A percentile compares a stretch with the other conserved stretches of the same genome.
Evolutionary conservation across 129 eudicot genomes (phyloP).

Genomic region (Erigeron canadensis): DNA sequence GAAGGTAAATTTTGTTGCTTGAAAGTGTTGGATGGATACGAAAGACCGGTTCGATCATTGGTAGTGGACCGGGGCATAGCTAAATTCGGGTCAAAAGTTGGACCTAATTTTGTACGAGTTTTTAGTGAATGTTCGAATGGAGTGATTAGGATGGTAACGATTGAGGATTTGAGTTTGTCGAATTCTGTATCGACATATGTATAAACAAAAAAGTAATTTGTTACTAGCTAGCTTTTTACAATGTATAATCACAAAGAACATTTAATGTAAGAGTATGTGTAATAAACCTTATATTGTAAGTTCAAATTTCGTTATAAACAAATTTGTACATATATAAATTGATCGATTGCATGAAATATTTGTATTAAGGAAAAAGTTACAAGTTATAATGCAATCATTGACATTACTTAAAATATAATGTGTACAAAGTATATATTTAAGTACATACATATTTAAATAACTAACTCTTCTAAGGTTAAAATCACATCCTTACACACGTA

Average conservation of each 20-base stretch:
- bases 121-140: constrained; percentile 77
- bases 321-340: too few species aligned
- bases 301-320: too few species aligned
- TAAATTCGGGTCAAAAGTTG: constrained; percentile 15
- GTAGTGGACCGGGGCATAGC: constrained; percentile 32
- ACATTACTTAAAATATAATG: too few species aligned
- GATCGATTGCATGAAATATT: too few species aligned
- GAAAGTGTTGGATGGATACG: constrained; percentile 59
- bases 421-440: too few species aligned
- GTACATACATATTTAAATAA: too few species aligned
- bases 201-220: neutral
- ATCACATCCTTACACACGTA: too few species aligned
- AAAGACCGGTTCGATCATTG: constrained; percentile 63
- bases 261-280: neutral
- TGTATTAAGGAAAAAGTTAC: too few species aligned
- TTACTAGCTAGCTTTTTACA: neutral
- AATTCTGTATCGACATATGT: neutral
- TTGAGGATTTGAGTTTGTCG: constrained; percentile 32
- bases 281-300: too few species aligned
- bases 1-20: constrained; percentile 55
- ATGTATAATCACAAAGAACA: neutral
- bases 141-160: constrained; percentile 50
- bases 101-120: constrained; percentile 32
- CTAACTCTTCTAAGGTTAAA: too few species aligned
- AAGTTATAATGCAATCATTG: too few species aligned